Evolutionary conservation across 2,329 filamentous ascomycete species (phyloP).

Genomic region (Zalaria obscura): DNA sequence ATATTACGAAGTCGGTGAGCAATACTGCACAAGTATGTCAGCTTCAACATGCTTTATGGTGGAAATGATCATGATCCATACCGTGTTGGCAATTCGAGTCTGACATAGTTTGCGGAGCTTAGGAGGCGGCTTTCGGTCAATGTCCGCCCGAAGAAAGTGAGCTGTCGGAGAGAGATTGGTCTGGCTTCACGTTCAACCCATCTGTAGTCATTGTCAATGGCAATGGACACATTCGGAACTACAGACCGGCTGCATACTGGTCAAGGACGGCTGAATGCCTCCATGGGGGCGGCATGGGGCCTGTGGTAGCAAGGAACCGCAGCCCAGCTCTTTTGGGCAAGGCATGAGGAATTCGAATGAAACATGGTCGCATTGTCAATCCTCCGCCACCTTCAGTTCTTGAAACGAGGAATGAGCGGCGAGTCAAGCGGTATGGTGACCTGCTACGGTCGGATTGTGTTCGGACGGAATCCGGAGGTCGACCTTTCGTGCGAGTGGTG

Average conservation of each 20-base stretch:
- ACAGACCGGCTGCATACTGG: conserved; percentile 31
- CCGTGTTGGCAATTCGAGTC: conserved; percentile 82
- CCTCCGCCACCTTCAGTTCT: too few relatives aligned
- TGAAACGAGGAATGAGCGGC: too few relatives aligned
- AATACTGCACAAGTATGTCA: conserved; percentile 38
- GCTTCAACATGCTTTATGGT: not conserved
- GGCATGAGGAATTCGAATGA: too few relatives aligned
- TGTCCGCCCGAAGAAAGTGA: conserved; percentile 93
- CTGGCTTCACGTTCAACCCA: conserved; percentile 87
- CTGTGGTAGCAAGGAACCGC: too few relatives aligned
- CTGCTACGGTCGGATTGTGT: too few relatives aligned
- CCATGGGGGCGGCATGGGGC: conserved; percentile 36
- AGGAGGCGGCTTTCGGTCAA: conserved; percentile 80
- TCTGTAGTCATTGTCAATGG: conserved; percentile 30
- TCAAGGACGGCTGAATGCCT: conserved; percentile 44
- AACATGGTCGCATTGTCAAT: too few relatives aligned
- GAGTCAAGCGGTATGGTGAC: too few relatives aligned
- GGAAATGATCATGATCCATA: conserved; percentile 19
- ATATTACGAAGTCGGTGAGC: conserved; percentile 94
- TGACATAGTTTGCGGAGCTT: conserved; percentile 93
- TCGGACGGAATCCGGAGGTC: too few relatives aligned
- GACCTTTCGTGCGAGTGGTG: too few relatives aligned
- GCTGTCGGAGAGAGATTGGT: conserved; percentile 89
- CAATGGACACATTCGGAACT: not conserved
- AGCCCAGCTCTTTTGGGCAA: too few relatives aligned